Evolutionary conservation across 2,329 filamentous ascomycete species (phyloP).

Genomic region (Pseudogymnoascus pannorum): DNA sequence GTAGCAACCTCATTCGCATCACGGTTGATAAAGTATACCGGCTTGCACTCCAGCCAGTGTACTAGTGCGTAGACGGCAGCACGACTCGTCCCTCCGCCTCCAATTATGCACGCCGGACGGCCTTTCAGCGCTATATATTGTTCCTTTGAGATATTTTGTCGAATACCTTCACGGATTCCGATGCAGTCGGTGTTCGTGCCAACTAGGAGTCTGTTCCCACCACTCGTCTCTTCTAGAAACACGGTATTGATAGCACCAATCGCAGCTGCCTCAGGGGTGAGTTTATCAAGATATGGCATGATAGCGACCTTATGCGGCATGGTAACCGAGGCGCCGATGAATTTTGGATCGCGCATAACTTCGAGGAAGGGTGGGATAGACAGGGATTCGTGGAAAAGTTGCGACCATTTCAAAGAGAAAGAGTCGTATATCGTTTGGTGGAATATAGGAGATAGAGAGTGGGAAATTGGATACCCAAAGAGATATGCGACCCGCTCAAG

Average conservation of each 20-base stretch:
- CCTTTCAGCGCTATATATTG: constrained; percentile 43
- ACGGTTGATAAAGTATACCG: constrained; percentile 72
- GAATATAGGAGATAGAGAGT: constrained; percentile 48
- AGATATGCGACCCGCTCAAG: constrained; percentile 35
- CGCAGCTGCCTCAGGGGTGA: constrained; percentile 64
- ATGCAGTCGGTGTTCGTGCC: constrained; percentile 79
- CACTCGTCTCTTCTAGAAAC: constrained; percentile 47
- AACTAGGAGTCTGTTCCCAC: constrained; percentile 39
- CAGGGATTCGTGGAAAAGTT: constrained; percentile 45
- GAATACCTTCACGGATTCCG: constrained; percentile 67
- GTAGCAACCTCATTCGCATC: constrained; percentile 59
- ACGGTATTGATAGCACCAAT: constrained; percentile 78
- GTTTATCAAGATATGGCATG: constrained; percentile 62
- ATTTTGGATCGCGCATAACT: constrained; percentile 49
- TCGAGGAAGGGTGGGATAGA: constrained; percentile 42
- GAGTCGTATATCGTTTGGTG: constrained; percentile 47
- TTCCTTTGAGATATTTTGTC: constrained; percentile 43
- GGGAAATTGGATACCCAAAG: constrained; percentile 49
- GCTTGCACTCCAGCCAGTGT: constrained; percentile 58
- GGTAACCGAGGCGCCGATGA: constrained; percentile 65
- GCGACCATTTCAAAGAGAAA: constrained; percentile 43
- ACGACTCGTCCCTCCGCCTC: constrained; percentile 71
- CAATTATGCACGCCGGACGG: constrained; percentile 64
- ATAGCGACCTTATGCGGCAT: constrained; percentile 82
- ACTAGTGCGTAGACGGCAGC: constrained; percentile 69